These are phyloP conservation scores for Pythium folliculosum DNA, from an alignment of 352 stramenopile genomes.

Conservation along the genomic window DNA sequence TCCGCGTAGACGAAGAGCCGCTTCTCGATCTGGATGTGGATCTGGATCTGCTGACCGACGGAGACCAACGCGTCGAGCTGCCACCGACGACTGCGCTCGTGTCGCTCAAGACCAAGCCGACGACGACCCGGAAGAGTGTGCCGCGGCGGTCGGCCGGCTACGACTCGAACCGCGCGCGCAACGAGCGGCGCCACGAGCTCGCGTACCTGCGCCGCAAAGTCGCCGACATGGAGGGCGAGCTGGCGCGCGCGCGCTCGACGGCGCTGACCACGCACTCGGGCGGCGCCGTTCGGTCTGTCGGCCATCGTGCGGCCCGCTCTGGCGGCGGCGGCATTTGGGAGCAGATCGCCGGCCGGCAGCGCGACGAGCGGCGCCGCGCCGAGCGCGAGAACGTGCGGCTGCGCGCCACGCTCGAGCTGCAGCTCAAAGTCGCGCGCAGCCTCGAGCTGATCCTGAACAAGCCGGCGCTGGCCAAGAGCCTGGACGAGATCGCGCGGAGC, in stretches of 20 bases:
- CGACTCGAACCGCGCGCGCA: conserved; percentile 32
- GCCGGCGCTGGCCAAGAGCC: conserved; percentile 18
- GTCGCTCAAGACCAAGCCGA: background rate
- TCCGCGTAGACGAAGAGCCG: background rate
- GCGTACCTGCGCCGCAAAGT: conserved; percentile 26
- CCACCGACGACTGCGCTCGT: background rate
- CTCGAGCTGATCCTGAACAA: conserved; percentile 48
- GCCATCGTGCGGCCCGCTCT: conserved; percentile 22
- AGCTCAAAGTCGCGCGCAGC: conserved; percentile 49
- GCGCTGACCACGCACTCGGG: background rate
- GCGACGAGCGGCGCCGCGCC: conserved; percentile 23
- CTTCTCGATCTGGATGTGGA: background rate
- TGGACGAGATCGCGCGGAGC: conserved; percentile 1
- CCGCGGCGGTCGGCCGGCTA: conserved; percentile 7
- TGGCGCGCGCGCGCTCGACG: background rate
- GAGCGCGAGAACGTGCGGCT: conserved; percentile 48
- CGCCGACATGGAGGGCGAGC: conserved; percentile 26
- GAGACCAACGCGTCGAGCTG: too few relatives aligned
- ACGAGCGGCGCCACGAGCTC: conserved; percentile 30
- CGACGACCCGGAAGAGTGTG: background rate
- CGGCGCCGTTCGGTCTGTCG: background rate
- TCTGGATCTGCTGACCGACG: background rate
- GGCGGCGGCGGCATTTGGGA: conserved; percentile 26
- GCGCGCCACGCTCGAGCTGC: conserved; percentile 48
- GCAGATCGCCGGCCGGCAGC: conserved; percentile 27